Percentiles rank a stretch among this genome's conserved stretches.
phyloP scores from a whole-genome alignment of 768 basidiomycete genomes.

The Udeniomyces megalosporus region DNA sequence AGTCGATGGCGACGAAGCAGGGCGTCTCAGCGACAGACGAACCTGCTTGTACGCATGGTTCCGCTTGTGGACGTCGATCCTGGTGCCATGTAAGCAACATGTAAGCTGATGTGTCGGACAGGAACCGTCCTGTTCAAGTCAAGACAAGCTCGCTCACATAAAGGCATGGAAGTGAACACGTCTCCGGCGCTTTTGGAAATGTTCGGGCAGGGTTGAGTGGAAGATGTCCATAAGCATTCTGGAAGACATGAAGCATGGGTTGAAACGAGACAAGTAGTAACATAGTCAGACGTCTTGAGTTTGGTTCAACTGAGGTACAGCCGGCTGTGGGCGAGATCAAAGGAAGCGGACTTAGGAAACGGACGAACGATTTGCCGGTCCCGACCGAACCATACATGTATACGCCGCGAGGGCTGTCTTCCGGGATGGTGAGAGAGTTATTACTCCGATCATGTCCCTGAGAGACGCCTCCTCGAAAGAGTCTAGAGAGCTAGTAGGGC shows the following conservation, averaged over 20 bases:
- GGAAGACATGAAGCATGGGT: no score
- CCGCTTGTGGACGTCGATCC: slow-evolving; percentile 95
- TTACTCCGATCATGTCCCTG: no score
- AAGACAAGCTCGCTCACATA: slow-evolving; percentile 38
- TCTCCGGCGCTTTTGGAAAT: slow-evolving; percentile 32
- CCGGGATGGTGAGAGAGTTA: slow-evolving; percentile 30
- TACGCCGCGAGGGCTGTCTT: slow-evolving; percentile 59
- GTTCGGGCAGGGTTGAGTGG: slow-evolving; percentile 50
- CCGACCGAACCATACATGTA: slow-evolving; percentile 96
- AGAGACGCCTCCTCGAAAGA: no score
- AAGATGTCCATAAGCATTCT: slow-evolving; percentile 96
- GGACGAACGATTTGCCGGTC: slow-evolving; percentile 36
- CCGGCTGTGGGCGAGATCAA: no score
- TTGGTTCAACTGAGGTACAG: no score
- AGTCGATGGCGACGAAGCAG: no score
- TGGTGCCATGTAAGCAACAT: slow-evolving; percentile 86
- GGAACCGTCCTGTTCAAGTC: no score
- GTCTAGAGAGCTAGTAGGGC: background rate
- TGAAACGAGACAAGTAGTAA: no score
- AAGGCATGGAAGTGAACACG: slow-evolving; percentile 97
- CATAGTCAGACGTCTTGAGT: no score
- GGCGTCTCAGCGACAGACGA: no score
- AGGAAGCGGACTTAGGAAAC: background rate
- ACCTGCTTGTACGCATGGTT: slow-evolving; percentile 68
- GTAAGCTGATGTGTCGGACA: no score